These are phyloP conservation scores for Aschersonia sp. DNA, from an alignment of 2,329 filamentous ascomycete species.

Conservation along the genomic window DNA sequence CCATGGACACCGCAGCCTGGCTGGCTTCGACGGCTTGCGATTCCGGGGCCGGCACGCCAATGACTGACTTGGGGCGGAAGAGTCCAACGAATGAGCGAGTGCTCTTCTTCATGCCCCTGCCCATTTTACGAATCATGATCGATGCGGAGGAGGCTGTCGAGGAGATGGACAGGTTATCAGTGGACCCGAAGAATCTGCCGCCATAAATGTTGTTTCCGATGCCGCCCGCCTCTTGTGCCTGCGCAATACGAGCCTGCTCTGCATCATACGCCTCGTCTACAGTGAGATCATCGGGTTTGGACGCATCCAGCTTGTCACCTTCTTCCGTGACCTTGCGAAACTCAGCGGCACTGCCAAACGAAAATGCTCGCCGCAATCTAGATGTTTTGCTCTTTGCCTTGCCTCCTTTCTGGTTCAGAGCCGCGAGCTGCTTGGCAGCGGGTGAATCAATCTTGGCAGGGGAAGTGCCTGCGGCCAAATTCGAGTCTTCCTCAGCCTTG, in stretches of 20 bases:
- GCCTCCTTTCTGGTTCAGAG: constrained; percentile 70
- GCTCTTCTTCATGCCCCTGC: constrained; percentile 92
- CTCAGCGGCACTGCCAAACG: constrained; percentile 90
- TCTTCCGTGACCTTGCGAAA: constrained; percentile 56
- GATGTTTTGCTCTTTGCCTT: constrained; percentile 76
- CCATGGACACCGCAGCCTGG: constrained; percentile 81
- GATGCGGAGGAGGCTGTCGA: constrained; percentile 83
- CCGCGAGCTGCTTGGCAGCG: constrained; percentile 71
- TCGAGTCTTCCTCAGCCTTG: constrained; percentile 31
- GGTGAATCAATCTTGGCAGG: constrained; percentile 40
- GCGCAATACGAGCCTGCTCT: constrained; percentile 82
- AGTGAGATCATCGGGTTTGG: constrained; percentile 50
- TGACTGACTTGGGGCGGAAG: constrained; percentile 85
- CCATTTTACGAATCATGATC: constrained; percentile 97
- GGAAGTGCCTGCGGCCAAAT: constrained; percentile 20
- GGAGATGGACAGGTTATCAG: constrained; percentile 85
- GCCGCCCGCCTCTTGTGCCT: constrained; percentile 82
- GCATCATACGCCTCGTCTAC: constrained; percentile 58
- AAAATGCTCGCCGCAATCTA: constrained; percentile 79
- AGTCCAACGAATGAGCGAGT: constrained; percentile 82
- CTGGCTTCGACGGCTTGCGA: constrained; percentile 50
- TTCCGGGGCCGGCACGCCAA: constrained; percentile 64
- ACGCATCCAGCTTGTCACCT: constrained; percentile 18
- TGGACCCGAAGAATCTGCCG: constrained; percentile 79
- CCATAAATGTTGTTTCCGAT: constrained; percentile 91